Evolutionary conservation across 768 basidiomycete species (phyloP), one percentile per base, ranked within the genome.

Genomic region (Gloeostereum incarnatum): DNA sequence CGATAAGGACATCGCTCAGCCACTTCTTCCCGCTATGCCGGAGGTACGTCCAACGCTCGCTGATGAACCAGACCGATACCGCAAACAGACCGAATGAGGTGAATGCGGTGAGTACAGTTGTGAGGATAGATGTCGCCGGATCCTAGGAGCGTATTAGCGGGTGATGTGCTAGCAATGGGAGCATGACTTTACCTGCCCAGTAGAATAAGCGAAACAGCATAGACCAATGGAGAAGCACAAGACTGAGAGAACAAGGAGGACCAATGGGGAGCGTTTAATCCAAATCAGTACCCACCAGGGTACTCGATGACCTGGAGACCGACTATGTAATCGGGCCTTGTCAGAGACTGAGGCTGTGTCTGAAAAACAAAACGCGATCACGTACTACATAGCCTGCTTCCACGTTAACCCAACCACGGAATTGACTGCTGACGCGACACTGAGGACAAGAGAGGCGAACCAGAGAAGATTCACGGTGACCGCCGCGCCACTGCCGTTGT

Each of bases 201-300:
- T 82, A 3, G 84, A 75, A 51, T 85, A 88, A 10, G 81, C 69
- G 49, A 87, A 88, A 30, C 80, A 71, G 48, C 81, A 78, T 13
- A 87, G 66, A 10, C 84, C 84, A 29, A 81, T 67, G 1, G 81
- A 86, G 58, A 88, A 88, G 57, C 81, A 81, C 29, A 81, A 80
- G 32, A 88, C 83, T 38, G 85, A 84, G 54, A 88, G 67, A 42
- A 88, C 83, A 29, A 88, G 72, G 61, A 88, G 85, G 44, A 86
- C 80, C 22, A 88, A 65, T 10, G 84, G 85, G 5, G 82, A 84
- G 27, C 84, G 66, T 53, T 86, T 87, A 61, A 88, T 87, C 84
- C 82, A 88, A 47, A 87, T 86, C 42, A 82, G 57, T 30, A 83
- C 79, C 80, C 81, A 83, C 81, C 81, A 83, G 1, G 81, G 81